Conservation (phyloP, 805 yeast genomes). For the Schwanniomyces occidentalis region DNA sequence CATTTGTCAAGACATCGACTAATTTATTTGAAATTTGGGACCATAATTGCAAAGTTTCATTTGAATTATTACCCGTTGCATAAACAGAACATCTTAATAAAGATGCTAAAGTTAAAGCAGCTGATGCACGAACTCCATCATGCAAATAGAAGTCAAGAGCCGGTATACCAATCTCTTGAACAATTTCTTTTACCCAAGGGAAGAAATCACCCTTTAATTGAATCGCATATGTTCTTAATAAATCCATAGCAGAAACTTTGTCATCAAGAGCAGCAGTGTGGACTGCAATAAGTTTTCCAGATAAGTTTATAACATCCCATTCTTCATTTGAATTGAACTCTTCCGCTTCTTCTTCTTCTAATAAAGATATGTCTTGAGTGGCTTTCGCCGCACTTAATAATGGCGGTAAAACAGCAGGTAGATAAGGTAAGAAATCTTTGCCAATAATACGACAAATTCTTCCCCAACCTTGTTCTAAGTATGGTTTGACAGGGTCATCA, state of each 20-base stretch:
- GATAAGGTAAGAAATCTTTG: constrained; percentile 77
- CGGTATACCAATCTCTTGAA: constrained; percentile 79
- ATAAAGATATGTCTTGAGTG: constrained; percentile 81
- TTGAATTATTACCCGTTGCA: constrained; percentile 56
- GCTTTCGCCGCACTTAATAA: constrained; percentile 82
- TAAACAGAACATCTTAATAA: constrained; percentile 63
- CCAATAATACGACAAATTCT: constrained; percentile 87
- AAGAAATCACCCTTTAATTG: constrained; percentile 79
- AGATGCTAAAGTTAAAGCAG: constrained; percentile 81
- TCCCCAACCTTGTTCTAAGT: constrained; percentile 94
- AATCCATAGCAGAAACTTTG: constrained; percentile 88
- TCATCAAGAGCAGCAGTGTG: constrained; percentile 95
- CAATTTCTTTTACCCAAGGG: constrained; percentile 78
- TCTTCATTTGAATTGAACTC: constrained; percentile 82
- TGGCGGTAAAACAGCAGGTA: constrained; percentile 89
- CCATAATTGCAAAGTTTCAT: constrained; percentile 71
- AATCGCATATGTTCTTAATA: constrained; percentile 80
- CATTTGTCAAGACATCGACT: constrained; percentile 65
- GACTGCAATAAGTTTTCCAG: constrained; percentile 92
- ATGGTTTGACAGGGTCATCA: constrained; percentile 89
- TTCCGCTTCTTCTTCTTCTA: constrained; percentile 87
- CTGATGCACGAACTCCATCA: constrained; percentile 92
- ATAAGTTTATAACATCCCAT: constrained; percentile 90
- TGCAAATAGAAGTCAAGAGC: constrained; percentile 88
- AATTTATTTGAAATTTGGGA: constrained; percentile 64